Conservation (phyloP, 768 basidiomycete species). For the Hebeloma cylindrosporum region DNA sequence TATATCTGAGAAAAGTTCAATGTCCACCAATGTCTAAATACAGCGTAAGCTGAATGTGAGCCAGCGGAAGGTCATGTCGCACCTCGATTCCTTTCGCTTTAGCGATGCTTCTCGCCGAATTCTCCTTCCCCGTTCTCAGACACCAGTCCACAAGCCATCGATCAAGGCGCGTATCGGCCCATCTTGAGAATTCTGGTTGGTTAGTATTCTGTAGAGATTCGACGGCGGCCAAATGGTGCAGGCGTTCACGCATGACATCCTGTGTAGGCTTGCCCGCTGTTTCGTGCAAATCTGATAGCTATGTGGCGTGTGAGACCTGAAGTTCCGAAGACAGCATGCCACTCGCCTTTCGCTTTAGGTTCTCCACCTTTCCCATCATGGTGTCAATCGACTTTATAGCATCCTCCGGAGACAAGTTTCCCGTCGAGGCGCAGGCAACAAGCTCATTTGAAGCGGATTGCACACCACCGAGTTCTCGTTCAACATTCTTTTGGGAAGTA, state of each 20-base stretch:
- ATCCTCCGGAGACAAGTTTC: constrained; percentile 46
- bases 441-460: constrained; percentile 61
- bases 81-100: constrained; percentile 80
- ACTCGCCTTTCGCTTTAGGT: constrained; percentile 84
- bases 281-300: constrained; percentile 52
- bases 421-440: constrained; percentile 41
- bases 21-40: constrained; percentile 78
- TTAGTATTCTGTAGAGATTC: constrained; percentile 55
- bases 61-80: constrained; percentile 23
- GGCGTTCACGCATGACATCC: constrained; percentile 70
- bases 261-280: constrained; percentile 58
- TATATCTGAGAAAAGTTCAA: constrained; percentile 90
- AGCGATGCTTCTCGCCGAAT: constrained; percentile 76
- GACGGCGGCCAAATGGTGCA: constrained; percentile 66
- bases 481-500: constrained; percentile 75
- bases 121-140: constrained; percentile 73
- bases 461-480: constrained; percentile 69
- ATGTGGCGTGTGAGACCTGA: constrained; percentile 1
- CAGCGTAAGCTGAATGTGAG: constrained; percentile 11
- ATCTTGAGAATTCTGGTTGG: constrained; percentile 63
- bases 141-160: constrained; percentile 95
- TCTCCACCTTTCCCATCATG: constrained; percentile 76
- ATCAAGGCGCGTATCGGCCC: constrained; percentile 80
- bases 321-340: constrained; percentile 1
- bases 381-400: constrained; percentile 62